Base-by-base conservation (phyloP, 768 basidiomycete species). In the Hericium rajendrae region DNA sequence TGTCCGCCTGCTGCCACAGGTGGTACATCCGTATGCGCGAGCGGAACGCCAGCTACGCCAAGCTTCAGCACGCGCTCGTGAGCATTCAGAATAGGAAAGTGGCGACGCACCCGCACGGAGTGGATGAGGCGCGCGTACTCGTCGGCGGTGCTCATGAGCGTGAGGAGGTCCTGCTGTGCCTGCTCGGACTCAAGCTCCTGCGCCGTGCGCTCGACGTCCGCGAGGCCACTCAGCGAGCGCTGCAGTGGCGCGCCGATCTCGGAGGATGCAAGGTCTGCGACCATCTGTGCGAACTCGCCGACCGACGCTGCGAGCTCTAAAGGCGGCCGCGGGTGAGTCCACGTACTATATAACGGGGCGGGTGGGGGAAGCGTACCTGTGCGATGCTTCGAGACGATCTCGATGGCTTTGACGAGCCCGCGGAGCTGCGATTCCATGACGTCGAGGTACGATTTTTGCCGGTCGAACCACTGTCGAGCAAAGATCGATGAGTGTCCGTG, bases 61-160 rank as follows among this genome's bases (percentile, higher is more conserved):
- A 38, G 6, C 18, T 32, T 53, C 26, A 16, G 20, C 39, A 32
- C 18, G 39, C n/a, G 18, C 26, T 40, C 16, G 16, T n/a, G n/a
- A n/a, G n/a, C n/a, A 5, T 15, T 51, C 40, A 20, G 55, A 6
- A 4, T 43, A 1, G 18, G 39, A 13, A 12, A 57, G n/a, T 26
- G 18, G 48, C 4, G 15, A 74, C 88, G 55, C 68, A 91, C 91
- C 59, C 91, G 78, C 54, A 94, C 92, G 57, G 88, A 91, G 63
- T 81, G 84, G 60, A 95, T 89, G 54, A 97, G 76, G 53, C 95
- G 78, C n/a, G 92, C 82, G 67, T 98, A 98, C 70, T 97, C 94
- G 66, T 98, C 95, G 50, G 83, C 91, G 51, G 90, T 89, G 53
- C 82, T 84, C 78, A 94, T 76, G 28, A 98, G 68, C 0, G 88